A percentile compares a stretch with the other conserved stretches of the same genome.
Evolutionary conservation across 2,329 filamentous ascomycete species (phyloP).

Genomic region (Apiospora kogelbergensis): DNA sequence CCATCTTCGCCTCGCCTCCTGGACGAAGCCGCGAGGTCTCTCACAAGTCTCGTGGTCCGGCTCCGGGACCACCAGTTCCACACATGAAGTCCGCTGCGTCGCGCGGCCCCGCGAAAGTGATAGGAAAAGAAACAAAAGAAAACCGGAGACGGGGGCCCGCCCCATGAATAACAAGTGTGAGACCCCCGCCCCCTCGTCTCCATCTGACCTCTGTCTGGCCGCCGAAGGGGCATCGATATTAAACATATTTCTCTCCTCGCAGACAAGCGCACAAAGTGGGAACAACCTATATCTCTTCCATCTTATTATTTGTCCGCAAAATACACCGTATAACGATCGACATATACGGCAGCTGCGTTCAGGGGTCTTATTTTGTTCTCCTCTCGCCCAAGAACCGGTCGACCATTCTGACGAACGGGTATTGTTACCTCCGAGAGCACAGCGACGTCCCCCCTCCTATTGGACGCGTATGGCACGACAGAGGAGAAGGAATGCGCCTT

Average conservation of each 20-base stretch:
- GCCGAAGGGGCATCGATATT: background rate
- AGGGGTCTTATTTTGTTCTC: background rate
- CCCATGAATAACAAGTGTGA: background rate
- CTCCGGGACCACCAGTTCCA: background rate
- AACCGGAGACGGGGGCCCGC: background rate
- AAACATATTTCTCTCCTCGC: background rate
- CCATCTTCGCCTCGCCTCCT: background rate
- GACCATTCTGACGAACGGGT: background rate
- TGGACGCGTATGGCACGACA: background rate
- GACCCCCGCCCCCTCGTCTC: background rate
- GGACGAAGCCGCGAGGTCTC: background rate
- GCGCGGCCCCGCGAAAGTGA: background rate
- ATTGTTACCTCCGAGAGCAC: background rate
- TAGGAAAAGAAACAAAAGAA: background rate
- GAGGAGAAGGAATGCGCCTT: background rate
- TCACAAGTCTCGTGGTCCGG: background rate
- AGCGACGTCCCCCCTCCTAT: background rate
- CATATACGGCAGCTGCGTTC: background rate
- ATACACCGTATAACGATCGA: constrained; percentile 1
- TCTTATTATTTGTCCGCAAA: background rate
- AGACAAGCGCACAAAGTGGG: background rate
- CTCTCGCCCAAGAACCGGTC: background rate
- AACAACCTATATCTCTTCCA: background rate
- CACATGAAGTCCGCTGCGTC: background rate
- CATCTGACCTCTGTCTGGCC: background rate